These are phyloP conservation scores for Skeletonema grethae DNA, from an alignment of 108 stramenopile genomes.

Conservation along the genomic window DNA sequence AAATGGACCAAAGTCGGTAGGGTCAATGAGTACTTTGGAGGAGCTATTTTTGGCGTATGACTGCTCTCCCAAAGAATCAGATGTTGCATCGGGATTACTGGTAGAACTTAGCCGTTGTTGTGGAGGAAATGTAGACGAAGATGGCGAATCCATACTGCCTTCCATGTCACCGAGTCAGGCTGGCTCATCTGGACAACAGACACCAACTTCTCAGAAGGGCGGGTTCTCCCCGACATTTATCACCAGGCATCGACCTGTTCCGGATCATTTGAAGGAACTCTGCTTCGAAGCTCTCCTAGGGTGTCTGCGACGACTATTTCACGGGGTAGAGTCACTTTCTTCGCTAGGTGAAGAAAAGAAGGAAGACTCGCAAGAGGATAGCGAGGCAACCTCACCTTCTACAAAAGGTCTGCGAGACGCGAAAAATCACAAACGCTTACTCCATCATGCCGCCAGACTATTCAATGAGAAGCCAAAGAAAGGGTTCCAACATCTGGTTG, in stretches of 20 bases:
- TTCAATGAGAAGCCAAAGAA: constrained; percentile 80
- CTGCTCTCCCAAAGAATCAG: constrained; percentile 71
- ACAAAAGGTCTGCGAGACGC: constrained; percentile 46
- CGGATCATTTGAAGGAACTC: constrained; percentile 81
- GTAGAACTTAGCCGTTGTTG: constrained; percentile 81
- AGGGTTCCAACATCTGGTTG: constrained; percentile 74
- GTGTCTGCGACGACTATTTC: constrained; percentile 67
- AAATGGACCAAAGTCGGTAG: constrained; percentile 29
- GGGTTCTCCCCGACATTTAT: constrained; percentile 5
- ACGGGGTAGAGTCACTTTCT: constrained; percentile 40
- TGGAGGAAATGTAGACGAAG: constrained; percentile 77
- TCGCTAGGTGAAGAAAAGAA: neutral
- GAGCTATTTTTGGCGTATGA: constrained; percentile 82
- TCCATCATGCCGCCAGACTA: constrained; percentile 72
- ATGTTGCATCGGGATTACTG: constrained; percentile 76
- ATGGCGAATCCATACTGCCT: constrained; percentile 51
- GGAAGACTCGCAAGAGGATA: constrained; percentile 3
- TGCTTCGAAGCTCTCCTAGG: constrained; percentile 82
- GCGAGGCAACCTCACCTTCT: neutral
- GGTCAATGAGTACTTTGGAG: constrained; percentile 60
- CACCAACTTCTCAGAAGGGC: constrained; percentile 22
- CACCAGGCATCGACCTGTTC: constrained; percentile 54
- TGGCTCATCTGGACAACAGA: constrained; percentile 12
- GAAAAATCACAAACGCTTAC: constrained; percentile 68
- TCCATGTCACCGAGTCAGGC: constrained; percentile 35